Conservation (phyloP, 2,329 filamentous ascomycete species). For the Botryotinia narcissicola region DNA sequence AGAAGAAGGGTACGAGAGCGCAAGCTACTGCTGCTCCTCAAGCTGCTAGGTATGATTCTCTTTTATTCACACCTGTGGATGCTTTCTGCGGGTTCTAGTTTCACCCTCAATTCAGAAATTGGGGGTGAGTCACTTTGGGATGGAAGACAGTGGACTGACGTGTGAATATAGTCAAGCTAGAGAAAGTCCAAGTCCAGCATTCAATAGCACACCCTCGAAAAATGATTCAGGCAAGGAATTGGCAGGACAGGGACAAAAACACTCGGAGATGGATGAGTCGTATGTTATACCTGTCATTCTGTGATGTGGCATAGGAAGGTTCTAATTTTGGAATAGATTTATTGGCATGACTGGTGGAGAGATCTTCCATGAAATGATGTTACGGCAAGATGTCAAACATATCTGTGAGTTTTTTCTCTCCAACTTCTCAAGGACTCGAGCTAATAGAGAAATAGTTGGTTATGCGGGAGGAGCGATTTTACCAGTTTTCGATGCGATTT, state of each 20-base stretch:
- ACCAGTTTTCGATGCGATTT: constrained; percentile 97
- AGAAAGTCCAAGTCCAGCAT: constrained; percentile 61
- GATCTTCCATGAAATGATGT: constrained; percentile 99
- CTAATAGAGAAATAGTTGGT: constrained; percentile 54
- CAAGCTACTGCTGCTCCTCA: constrained; percentile 46
- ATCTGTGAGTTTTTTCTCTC: constrained; percentile 65
- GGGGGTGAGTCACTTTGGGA: neutral
- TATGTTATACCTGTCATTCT: constrained; percentile 47
- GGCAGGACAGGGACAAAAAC: constrained; percentile 50
- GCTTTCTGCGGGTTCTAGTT: neutral
- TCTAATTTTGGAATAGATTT: constrained; percentile 54
- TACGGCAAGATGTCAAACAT: constrained; percentile 86
- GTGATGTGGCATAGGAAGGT: constrained; percentile 17
- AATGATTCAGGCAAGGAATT: constrained; percentile 52
- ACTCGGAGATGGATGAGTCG: constrained; percentile 75
- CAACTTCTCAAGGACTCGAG: constrained; percentile 10
- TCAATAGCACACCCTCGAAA: constrained; percentile 49
- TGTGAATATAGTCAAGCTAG: constrained; percentile 49
- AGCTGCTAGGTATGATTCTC: constrained; percentile 31
- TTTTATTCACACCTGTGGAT: neutral
- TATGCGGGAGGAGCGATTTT: constrained; percentile 96
- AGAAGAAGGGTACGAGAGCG: constrained; percentile 40
- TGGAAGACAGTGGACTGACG: constrained; percentile 3
- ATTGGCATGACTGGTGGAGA: constrained; percentile 93
- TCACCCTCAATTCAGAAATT: neutral